Conservation (phyloP, 2,329 filamentous ascomycete species). For the Chaetomium sp. region DNA sequence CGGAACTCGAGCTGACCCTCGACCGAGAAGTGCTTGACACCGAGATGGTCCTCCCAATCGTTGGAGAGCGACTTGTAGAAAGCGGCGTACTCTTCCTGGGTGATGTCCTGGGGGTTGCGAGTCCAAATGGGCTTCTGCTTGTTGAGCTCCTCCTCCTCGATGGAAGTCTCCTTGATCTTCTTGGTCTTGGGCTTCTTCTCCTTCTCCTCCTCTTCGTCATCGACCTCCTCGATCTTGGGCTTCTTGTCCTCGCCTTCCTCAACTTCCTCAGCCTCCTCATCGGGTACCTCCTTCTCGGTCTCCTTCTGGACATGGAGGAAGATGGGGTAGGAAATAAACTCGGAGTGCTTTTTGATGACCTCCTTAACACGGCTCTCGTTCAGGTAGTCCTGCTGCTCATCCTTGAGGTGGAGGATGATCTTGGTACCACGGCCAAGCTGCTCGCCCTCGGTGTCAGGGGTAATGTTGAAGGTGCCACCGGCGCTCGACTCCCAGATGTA, state of each 20-base stretch:
- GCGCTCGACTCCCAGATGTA: conserved; percentile 99
- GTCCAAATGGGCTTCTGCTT: conserved; percentile 99
- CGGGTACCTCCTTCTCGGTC: conserved; percentile 96
- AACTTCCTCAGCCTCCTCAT: conserved; percentile 76
- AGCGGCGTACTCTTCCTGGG: conserved; percentile 89
- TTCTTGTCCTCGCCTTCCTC: conserved; percentile 77
- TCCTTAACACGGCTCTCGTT: conserved; percentile 99
- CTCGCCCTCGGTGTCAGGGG: conserved; percentile 83
- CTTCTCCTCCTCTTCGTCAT: conserved; percentile 74
- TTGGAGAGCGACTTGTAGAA: conserved; percentile 99
- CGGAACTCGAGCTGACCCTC: conserved; percentile 99
- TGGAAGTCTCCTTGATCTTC: conserved; percentile 97
- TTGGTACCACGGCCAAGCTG: conserved; percentile 90
- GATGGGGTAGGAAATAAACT: conserved; percentile 99
- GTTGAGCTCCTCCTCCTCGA: conserved; percentile 99
- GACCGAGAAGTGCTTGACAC: conserved; percentile 99
- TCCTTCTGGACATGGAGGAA: conserved; percentile 99
- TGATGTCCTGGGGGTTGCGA: conserved; percentile 93
- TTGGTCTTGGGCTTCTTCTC: conserved; percentile 94
- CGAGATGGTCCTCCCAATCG: conserved; percentile 99
- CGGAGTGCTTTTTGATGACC: conserved; percentile 99
- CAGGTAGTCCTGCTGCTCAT: conserved; percentile 96
- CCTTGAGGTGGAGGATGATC: conserved; percentile 98
- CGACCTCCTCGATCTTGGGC: conserved; percentile 89
- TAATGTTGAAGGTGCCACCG: conserved; percentile 94